Base-by-base conservation (phyloP, 345 rosid species). In the Physaria fendleri region DNA sequence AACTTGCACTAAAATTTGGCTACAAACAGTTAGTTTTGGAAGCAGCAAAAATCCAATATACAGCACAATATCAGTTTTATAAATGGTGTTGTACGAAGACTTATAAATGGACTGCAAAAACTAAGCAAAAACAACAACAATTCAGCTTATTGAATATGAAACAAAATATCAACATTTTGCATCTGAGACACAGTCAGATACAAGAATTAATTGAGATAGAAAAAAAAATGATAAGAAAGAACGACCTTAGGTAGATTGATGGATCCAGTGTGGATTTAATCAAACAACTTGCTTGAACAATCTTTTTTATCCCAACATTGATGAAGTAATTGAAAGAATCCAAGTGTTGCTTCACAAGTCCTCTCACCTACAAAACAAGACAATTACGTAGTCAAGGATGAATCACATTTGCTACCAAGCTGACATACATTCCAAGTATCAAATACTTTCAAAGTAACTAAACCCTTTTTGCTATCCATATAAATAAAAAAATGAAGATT, bases 301-400 rank as follows among this genome's bases (percentile, higher is more conserved):
- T 88, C 80, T 88, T 92, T 69, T 82, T 81, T 6, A 92, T 92
- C 13, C 90, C 96, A 0, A 74, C 69, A 57, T 85, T 77, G 15
- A 86, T 74, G 48, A 92, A 88, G 69, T 88, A 88, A 75, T 88
- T 92, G 41, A 85, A 85, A 0, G 98, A 92, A 74, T 88, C 95
- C 63, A 92, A 51, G 53, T 86, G 98, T 47, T 92, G 95, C 84
- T 86, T 92, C 83, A 92, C 98, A 53, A 88, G 73, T 47, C 98
- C 98, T 69, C 93, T 78, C 38, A 82, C 85, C 98, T 91, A 39
- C 27, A 64, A 32, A 28, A 50, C 13, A 33, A 57, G 5, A 45
- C 34, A 24, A 62, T 43, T 20, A 52, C 40, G 49, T n/a, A 56
- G 8, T 14, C 39, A 56, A 8, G 1, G 4, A 29, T 2, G 12